A percentile compares a stretch with the other conserved stretches of the same genome.
Conservation (phyloP, 495 filamentous ascomycete species). For the Penicillium cataractarum region DNA sequence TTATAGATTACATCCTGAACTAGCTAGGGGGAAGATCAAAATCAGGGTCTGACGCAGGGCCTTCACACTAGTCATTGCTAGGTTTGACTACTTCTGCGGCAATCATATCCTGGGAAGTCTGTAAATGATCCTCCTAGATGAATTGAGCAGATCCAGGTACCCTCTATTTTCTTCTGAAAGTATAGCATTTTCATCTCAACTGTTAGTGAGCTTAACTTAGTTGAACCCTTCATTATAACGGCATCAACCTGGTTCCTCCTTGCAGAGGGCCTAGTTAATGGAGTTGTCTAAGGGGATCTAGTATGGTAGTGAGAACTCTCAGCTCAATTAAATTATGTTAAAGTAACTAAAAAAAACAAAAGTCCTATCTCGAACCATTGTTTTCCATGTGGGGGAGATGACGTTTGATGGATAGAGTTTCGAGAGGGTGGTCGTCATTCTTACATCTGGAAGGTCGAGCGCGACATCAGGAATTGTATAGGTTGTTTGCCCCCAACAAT, state of each 20-base stretch:
- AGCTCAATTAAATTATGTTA: not conserved
- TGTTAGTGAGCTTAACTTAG: too few relatives aligned
- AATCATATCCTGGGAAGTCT: not conserved
- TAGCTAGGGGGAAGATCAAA: not conserved
- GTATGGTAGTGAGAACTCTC: not conserved
- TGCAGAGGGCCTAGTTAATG: not conserved
- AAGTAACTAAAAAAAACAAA: not conserved
- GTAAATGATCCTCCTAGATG: not conserved
- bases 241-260: not conserved
- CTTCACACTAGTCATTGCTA: not conserved
- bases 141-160: too few relatives aligned
- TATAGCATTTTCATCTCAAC: too few relatives aligned
- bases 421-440: not conserved
- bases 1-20: not conserved
- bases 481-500: not conserved
- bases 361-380: not conserved
- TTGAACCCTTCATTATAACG: too few relatives aligned
- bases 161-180: too few relatives aligned
- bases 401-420: not conserved
- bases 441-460: not conserved
- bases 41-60: conserved; percentile 1
- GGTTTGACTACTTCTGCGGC: not conserved
- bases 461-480: not conserved
- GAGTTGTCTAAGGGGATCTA: not conserved
- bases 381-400: not conserved